These are phyloP conservation scores for Podila clonocystis DNA, from an alignment of 192 early-diverging fungal species.

Conservation along the genomic window DNA sequence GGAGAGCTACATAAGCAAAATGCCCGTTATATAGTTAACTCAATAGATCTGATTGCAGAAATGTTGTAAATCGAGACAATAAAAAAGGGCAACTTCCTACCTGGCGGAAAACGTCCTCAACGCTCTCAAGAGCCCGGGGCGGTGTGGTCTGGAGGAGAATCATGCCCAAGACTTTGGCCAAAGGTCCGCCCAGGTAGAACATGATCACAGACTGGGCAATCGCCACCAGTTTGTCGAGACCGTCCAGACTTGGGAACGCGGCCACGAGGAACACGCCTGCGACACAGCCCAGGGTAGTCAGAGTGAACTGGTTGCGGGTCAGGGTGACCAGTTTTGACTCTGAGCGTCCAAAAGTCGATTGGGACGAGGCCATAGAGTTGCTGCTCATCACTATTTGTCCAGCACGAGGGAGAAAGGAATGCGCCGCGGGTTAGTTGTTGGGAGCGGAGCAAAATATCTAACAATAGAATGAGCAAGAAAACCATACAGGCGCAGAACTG, in stretches of 20 bases:
- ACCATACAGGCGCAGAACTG: conserved; percentile 58
- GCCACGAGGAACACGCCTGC: conserved; percentile 35
- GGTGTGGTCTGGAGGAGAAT: conserved; percentile 66
- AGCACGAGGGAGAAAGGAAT: not conserved
- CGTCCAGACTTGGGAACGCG: conserved; percentile 33
- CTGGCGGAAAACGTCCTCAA: conserved; percentile 60
- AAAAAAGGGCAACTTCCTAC: conserved; percentile 4
- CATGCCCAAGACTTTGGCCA: conserved; percentile 59
- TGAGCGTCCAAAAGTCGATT: not conserved
- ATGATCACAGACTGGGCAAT: conserved; percentile 57
- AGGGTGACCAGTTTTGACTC: conserved; percentile 7
- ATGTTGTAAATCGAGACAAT: not conserved
- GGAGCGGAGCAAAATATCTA: not conserved
- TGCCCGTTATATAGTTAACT: not conserved
- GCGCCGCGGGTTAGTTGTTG: too few species aligned
- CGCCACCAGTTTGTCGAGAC: conserved; percentile 58
- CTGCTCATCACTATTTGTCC: conserved; percentile 12
- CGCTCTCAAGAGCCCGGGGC: conserved; percentile 38
- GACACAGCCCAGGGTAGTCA: conserved; percentile 50
- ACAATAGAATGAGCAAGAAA: not conserved
- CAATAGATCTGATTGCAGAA: not conserved
- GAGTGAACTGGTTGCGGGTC: conserved; percentile 53
- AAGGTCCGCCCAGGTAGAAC: conserved; percentile 59
- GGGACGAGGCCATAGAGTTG: conserved; percentile 3
- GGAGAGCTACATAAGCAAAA: not conserved